Evolutionary conservation across 106 monocot species (phyloP).

Genomic region (Chionographis japonica): DNA sequence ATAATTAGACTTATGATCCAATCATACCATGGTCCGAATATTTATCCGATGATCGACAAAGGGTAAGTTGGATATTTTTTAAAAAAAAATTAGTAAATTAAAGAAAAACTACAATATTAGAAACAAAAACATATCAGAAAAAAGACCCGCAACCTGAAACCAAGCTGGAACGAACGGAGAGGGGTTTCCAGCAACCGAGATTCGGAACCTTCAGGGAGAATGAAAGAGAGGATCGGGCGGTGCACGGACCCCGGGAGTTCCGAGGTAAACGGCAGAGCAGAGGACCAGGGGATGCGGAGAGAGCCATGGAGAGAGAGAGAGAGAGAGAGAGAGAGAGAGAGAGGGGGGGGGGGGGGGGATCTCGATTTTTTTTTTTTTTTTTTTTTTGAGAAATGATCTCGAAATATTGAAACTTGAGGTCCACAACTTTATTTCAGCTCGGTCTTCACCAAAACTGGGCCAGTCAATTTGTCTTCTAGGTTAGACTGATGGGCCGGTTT

Average conservation of each 20-base stretch:
- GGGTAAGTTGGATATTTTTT: not conserved
- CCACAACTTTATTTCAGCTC: no score
- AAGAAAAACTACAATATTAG: not conserved
- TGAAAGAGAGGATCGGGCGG: slow-evolving; percentile 4
- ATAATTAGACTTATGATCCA: no score
- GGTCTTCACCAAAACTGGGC: no score
- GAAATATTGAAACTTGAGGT: no score
- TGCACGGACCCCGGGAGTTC: slow-evolving; percentile 1
- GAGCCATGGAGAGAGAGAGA: slow-evolving; percentile 26
- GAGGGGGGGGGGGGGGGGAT: not conserved
- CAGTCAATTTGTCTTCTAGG: no score
- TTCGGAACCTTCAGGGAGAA: not conserved
- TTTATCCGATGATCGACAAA: no score
- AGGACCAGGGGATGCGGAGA: slow-evolving; percentile 15
- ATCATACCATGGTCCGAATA: no score
- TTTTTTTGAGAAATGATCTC: no score
- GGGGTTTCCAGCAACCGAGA: slow-evolving; percentile 12
- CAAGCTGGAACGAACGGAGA: slow-evolving; percentile 28
- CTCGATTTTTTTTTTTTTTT: no score
- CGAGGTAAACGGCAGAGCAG: slow-evolving; percentile 7
- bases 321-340: not conserved
- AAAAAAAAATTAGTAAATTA: not conserved
- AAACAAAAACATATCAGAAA: not conserved
- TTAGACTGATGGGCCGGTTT: no score
- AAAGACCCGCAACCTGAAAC: slow-evolving; percentile 27